phyloP scores from a whole-genome alignment of 345 rosid genomes.

The thale cress (Arabidopsis thaliana) region DNA sequence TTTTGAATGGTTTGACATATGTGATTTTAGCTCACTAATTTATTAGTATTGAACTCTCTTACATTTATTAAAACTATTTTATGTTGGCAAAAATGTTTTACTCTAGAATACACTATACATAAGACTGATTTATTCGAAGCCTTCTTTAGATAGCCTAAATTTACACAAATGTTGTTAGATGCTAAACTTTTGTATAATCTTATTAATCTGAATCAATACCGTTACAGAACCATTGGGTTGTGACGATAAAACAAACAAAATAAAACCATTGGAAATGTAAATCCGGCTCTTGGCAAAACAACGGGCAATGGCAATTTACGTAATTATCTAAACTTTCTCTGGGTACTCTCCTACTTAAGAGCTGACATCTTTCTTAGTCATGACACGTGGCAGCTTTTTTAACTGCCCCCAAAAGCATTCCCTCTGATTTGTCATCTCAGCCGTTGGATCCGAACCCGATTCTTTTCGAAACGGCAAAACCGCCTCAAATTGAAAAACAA shows the following conservation, averaged over 20 bases:
- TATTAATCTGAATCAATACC: not conserved
- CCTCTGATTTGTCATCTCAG: constrained; percentile 14
- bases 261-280: constrained; percentile 28
- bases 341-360: constrained; percentile 14
- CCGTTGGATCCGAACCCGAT: constrained; percentile 46
- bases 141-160: not conserved
- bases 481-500: constrained; percentile 19
- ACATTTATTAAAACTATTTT: too few relatives aligned
- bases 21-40: not conserved
- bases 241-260: constrained; percentile 8
- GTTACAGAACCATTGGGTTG: constrained; percentile 15
- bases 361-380: constrained; percentile 34
- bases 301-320: constrained; percentile 40
- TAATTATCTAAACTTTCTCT: not conserved
- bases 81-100: too few relatives aligned
- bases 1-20: not conserved
- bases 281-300: constrained; percentile 43
- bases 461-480: constrained; percentile 39
- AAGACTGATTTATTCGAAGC: not conserved
- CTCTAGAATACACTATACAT: not conserved
- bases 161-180: not conserved
- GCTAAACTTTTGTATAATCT: not conserved
- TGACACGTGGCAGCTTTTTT: constrained; percentile 41
- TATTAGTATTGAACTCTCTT: not conserved
- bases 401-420: constrained; percentile 29